A percentile compares a stretch with the other conserved stretches of the same genome.
phyloP scores from a whole-genome alignment of 805 yeast genomes.

The Candida ovalis region DNA sequence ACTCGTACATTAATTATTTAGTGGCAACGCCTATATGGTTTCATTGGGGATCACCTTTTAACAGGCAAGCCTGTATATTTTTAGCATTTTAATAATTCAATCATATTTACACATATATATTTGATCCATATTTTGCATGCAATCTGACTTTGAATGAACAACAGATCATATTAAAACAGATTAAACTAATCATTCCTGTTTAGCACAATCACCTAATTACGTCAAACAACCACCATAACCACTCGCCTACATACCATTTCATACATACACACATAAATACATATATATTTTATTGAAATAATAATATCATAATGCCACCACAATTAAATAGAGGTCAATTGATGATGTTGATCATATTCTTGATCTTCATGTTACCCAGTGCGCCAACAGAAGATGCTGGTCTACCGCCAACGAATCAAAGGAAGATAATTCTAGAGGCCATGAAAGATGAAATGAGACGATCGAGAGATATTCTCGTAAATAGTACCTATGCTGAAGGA shows the following conservation, averaged over 20 bases:
- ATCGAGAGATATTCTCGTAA: constrained; percentile 32
- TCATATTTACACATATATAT: too few relatives aligned
- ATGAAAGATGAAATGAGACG: constrained; percentile 33
- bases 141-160: neutral
- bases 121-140: neutral
- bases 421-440: constrained; percentile 28
- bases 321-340: constrained; percentile 28
- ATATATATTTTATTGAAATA: neutral
- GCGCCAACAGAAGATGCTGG: constrained; percentile 31
- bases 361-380: constrained; percentile 41
- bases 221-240: neutral
- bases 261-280: too few relatives aligned
- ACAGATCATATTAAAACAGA: neutral
- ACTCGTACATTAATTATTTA: too few relatives aligned
- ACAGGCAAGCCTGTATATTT: neutral
- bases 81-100: too few relatives aligned
- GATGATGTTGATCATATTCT: constrained; percentile 34
- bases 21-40: too few relatives aligned
- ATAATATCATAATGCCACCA: constrained; percentile 14
- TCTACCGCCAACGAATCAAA: constrained; percentile 22
- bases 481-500: constrained; percentile 45
- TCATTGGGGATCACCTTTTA: too few relatives aligned
- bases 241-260: too few relatives aligned
- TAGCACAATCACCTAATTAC: neutral
- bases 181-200: neutral